Evolutionary conservation across 305 asterid species (phyloP).

Genomic region (Ajuga reptans): DNA sequence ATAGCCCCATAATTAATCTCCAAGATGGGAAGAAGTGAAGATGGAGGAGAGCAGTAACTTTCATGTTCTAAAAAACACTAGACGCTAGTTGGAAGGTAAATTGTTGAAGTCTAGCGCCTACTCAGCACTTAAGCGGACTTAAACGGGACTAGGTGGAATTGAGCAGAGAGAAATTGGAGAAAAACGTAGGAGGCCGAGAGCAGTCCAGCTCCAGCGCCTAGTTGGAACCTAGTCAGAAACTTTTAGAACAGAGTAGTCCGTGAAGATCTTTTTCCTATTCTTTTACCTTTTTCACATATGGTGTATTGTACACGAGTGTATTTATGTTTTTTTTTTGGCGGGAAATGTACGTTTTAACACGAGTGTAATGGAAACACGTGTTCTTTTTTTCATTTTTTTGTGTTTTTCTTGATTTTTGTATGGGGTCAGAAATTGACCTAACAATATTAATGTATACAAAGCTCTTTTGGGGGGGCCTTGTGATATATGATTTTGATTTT

Average conservation of each 20-base stretch:
- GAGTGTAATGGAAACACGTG: conserved; percentile 40
- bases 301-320: conserved; percentile 30
- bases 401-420: conserved; percentile 14
- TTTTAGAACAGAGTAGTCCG: too few species aligned
- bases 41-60: neutral
- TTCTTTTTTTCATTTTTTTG: neutral
- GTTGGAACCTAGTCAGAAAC: too few species aligned
- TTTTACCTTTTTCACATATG: too few species aligned
- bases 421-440: conserved; percentile 28
- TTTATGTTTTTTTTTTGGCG: conserved; percentile 39
- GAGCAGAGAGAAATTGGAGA: too few species aligned
- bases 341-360: conserved; percentile 23
- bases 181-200: too few species aligned
- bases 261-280: too few species aligned
- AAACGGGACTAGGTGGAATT: too few species aligned
- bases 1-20: conserved; percentile 19
- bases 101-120: too few species aligned
- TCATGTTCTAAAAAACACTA: too few species aligned
- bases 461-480: conserved; percentile 82
- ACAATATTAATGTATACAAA: conserved; percentile 16
- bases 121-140: too few species aligned
- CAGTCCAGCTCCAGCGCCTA: too few species aligned
- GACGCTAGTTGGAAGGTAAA: too few species aligned
- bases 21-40: conserved; percentile 6
- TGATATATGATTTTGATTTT: conserved; percentile 1